Evolutionary conservation across 352 stramenopile species (phyloP).

Genomic region (Globisporangium acanthophoron): DNA sequence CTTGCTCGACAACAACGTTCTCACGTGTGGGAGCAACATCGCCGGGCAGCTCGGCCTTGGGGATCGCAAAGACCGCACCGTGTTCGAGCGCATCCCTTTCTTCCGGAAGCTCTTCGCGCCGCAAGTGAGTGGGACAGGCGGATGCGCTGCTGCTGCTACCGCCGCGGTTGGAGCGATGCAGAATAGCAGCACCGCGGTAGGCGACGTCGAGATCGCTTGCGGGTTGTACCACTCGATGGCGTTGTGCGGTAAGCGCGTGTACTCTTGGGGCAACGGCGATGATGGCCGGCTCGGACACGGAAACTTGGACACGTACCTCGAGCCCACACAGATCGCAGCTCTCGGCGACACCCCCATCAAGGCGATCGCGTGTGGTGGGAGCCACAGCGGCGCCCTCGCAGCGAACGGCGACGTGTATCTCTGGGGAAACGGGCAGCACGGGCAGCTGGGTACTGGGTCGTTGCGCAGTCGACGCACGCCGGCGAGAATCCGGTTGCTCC

Average conservation of each 20-base stretch:
- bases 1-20: conserved; percentile 40
- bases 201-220: conserved; percentile 39
- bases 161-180: background rate
- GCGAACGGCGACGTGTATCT: conserved; percentile 40
- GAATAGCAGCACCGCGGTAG: background rate
- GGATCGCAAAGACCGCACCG: conserved; percentile 33
- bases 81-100: conserved; percentile 47
- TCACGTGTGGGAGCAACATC: conserved; percentile 59
- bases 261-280: conserved; percentile 62
- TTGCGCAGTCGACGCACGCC: conserved; percentile 32
- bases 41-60: conserved; percentile 55
- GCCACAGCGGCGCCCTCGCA: conserved; percentile 48
- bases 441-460: conserved; percentile 45
- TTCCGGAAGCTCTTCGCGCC: conserved; percentile 29
- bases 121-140: background rate
- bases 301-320: conserved; percentile 31
- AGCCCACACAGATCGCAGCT: conserved; percentile 29
- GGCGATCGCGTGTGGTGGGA: conserved; percentile 45
- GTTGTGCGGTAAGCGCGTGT: conserved; percentile 31
- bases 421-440: conserved; percentile 53
- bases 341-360: conserved; percentile 28
- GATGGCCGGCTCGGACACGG: conserved; percentile 57
- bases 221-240: conserved; percentile 61
- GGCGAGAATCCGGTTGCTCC: conserved; percentile 35
- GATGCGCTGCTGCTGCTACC: background rate